These are phyloP conservation scores for Mortierella hygrophila DNA, from an alignment of 192 early-diverging fungal species.

Conservation along the genomic window DNA sequence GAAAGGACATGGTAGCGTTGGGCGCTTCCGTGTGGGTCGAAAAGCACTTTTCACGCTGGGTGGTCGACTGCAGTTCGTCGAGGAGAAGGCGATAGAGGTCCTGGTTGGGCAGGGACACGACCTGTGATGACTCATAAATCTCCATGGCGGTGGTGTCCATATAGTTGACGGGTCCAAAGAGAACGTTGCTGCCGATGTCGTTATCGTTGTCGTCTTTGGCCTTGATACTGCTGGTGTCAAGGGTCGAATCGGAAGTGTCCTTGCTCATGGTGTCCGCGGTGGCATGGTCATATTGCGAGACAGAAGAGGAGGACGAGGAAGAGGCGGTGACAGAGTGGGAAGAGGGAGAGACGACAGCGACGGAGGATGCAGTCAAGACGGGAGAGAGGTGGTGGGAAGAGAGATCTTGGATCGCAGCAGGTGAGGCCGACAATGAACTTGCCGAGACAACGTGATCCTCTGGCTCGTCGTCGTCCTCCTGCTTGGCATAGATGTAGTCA, in stretches of 20 bases:
- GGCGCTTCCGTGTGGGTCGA: slow-evolving; percentile 23
- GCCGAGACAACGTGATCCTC: slow-evolving; percentile 14
- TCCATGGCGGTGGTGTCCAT: slow-evolving; percentile 43
- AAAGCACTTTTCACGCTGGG: slow-evolving; percentile 51
- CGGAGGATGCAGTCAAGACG: slow-evolving; percentile 4
- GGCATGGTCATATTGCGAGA: slow-evolving; percentile 8
- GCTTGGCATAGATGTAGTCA: slow-evolving; percentile 54
- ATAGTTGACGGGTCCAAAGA: slow-evolving; percentile 12
- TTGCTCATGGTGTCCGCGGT: neutral
- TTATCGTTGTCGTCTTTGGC: slow-evolving; percentile 29
- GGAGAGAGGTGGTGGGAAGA: neutral
- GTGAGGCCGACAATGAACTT: slow-evolving; percentile 10
- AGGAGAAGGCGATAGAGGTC: slow-evolving; percentile 46
- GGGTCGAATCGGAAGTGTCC: neutral
- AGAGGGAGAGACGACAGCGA: slow-evolving; percentile 1
- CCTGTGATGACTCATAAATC: slow-evolving; percentile 23
- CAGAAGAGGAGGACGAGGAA: slow-evolving; percentile 14
- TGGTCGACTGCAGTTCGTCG: slow-evolving; percentile 42
- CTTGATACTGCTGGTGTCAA: neutral
- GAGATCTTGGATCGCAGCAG: neutral
- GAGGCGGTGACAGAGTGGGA: neutral
- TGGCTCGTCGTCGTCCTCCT: slow-evolving; percentile 38
- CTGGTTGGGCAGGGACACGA: slow-evolving; percentile 34
- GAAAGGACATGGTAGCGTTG: slow-evolving; percentile 33
- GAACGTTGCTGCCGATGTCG: slow-evolving; percentile 1